Conservation (phyloP, 148 eudicot species). For the Suaeda aralocaspica region DNA sequence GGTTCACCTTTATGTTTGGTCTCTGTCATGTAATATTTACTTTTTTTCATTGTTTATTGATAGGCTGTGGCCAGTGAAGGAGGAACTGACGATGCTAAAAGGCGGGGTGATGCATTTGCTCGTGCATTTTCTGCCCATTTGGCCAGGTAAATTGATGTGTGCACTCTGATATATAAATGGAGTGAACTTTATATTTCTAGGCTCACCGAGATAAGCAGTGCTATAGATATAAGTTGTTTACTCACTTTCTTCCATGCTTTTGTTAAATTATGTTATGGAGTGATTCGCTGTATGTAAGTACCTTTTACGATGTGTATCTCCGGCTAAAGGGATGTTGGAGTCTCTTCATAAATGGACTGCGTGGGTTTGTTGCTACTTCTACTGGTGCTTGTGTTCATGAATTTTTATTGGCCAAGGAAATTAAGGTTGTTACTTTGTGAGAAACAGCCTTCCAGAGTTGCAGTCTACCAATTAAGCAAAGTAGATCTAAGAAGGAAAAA, state of each 20-base stretch:
- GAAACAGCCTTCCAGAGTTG: not conserved
- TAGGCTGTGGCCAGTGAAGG: conserved; percentile 99
- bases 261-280: too few relatives aligned
- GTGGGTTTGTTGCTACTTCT: not conserved
- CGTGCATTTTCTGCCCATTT: conserved; percentile 98
- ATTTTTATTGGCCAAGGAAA: not conserved
- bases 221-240: not conserved
- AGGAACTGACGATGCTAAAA: conserved; percentile 94
- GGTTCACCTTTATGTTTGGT: not conserved
- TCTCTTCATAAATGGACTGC: not conserved
- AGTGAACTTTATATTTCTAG: not conserved
- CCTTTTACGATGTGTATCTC: not conserved
- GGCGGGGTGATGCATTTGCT: conserved; percentile 98
- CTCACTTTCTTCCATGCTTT: conserved; percentile 8
- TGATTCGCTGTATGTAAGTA: not conserved
- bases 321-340: not conserved
- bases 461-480: not conserved
- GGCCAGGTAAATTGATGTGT: conserved; percentile 57
- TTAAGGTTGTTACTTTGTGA: not conserved
- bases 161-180: not conserved
- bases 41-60: conserved; percentile 12
- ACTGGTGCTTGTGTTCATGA: not conserved
- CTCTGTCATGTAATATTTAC: not conserved
- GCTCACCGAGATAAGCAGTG: too few relatives aligned
- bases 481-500: not conserved